Evolutionary conservation across 2,329 filamentous ascomycete species (phyloP).

Genomic region (Botrytis fragariae): DNA sequence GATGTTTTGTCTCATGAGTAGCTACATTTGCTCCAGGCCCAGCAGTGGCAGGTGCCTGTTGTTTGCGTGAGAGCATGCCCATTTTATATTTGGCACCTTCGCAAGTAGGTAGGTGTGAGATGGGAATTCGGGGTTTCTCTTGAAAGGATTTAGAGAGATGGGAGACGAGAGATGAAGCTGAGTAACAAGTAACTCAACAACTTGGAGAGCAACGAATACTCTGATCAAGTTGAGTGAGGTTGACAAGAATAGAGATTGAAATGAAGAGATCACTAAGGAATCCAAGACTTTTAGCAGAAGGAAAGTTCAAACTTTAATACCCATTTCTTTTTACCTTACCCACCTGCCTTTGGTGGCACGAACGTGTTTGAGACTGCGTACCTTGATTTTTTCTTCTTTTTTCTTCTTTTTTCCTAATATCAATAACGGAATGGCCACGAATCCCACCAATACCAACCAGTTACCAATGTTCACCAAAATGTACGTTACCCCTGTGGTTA

Average conservation of each 20-base stretch:
- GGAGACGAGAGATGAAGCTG: not conserved
- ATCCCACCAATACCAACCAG: not conserved
- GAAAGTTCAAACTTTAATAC: slow-evolving; percentile 6
- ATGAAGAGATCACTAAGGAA: not conserved
- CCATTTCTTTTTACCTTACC: not conserved
- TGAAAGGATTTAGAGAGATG: too few species aligned
- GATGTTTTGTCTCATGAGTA: not conserved
- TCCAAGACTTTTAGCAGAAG: not conserved
- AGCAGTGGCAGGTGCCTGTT: not conserved
- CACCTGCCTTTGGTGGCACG: not conserved
- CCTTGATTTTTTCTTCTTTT: not conserved
- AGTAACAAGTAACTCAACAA: not conserved
- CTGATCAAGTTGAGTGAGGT: not conserved
- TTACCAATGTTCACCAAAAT: not conserved
- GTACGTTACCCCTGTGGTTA: not conserved
- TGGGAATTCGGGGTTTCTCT: not conserved
- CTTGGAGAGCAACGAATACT: not conserved
- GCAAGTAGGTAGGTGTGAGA: not conserved
- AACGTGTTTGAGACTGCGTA: not conserved
- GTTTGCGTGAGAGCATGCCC: slow-evolving; percentile 18
- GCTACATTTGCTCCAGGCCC: slow-evolving; percentile 10
- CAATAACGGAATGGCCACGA: not conserved
- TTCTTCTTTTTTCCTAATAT: not conserved
- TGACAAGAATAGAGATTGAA: not conserved
- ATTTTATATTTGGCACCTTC: not conserved